Conservation (phyloP, 2,329 filamentous ascomycete genomes). For the Incumbomyces delicatus region DNA sequence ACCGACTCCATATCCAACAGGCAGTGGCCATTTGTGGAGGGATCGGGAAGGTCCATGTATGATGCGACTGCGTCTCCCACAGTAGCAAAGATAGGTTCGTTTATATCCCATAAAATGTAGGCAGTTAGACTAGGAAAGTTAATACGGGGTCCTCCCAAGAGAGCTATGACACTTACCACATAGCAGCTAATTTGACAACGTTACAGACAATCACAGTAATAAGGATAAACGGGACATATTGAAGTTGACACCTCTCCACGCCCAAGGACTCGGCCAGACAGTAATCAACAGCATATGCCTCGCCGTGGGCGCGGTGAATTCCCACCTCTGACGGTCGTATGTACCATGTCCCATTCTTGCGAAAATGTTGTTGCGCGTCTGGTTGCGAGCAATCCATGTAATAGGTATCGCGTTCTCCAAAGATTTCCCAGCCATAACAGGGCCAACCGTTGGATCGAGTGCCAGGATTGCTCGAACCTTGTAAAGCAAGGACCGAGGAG, state of each 20-base stretch:
- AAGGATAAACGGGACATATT: conserved; percentile 17
- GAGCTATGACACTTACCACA: too few species aligned
- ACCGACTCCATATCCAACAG: conserved; percentile 9
- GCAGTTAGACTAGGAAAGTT: too few species aligned
- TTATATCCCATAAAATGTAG: conserved; percentile 6
- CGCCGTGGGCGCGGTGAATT: too few species aligned
- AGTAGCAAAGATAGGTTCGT: conserved; percentile 20
- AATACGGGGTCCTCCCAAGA: too few species aligned
- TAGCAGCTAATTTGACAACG: conserved; percentile 20
- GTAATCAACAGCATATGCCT: conserved; percentile 12
- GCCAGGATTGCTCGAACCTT: too few species aligned
- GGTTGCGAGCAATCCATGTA: not conserved
- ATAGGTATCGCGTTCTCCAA: not conserved
- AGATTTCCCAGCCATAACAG: conserved; percentile 2
- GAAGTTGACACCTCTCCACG: conserved; percentile 18
- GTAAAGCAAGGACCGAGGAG: too few species aligned
- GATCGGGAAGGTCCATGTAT: conserved; percentile 24
- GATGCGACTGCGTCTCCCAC: conserved; percentile 27
- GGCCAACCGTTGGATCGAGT: too few species aligned
- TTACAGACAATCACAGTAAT: conserved; percentile 22
- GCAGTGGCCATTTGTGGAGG: conserved; percentile 16
- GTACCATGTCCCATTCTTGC: not conserved
- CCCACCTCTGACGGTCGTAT: not conserved
- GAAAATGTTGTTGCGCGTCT: not conserved
- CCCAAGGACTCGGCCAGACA: conserved; percentile 18